A percentile compares a stretch with the other conserved stretches of the same genome.
Evolutionary conservation across 2,329 filamentous ascomycete genomes (phyloP).

Genomic region (Teratosphaeria viscida): DNA sequence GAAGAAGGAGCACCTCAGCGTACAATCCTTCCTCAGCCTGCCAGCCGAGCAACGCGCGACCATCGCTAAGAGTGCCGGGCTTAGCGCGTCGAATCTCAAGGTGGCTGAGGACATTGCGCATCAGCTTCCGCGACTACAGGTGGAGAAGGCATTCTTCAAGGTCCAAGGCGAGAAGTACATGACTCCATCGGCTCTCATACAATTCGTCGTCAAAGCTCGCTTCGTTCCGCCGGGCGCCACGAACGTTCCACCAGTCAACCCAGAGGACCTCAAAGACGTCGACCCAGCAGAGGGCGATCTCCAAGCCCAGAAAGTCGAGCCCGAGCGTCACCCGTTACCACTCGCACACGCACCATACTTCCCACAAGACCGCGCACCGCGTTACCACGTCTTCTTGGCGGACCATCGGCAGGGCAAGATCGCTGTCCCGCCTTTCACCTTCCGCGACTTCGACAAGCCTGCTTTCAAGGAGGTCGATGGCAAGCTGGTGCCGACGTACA

Average conservation of each 20-base stretch:
- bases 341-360: slow-evolving; percentile 88
- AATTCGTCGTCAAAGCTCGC: slow-evolving; percentile 88
- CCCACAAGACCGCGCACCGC: slow-evolving; percentile 75
- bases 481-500: slow-evolving; percentile 65
- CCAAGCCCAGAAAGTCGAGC: slow-evolving; percentile 61
- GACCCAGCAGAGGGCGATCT: slow-evolving; percentile 90
- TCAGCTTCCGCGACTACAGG: slow-evolving; percentile 71
- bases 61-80: slow-evolving; percentile 57
- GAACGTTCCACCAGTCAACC: slow-evolving; percentile 52
- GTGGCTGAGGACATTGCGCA: slow-evolving; percentile 65
- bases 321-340: slow-evolving; percentile 63
- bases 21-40: slow-evolving; percentile 83
- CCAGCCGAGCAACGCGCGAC: slow-evolving; percentile 65
- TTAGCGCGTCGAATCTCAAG: slow-evolving; percentile 67
- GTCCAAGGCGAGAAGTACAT: slow-evolving; percentile 89
- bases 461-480: slow-evolving; percentile 53
- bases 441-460: slow-evolving; percentile 81
- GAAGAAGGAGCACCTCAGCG: slow-evolving; percentile 55
- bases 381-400: slow-evolving; percentile 90
- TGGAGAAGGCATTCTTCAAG: slow-evolving; percentile 97
- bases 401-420: slow-evolving; percentile 93
- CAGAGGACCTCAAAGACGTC: slow-evolving; percentile 71
- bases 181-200: slow-evolving; percentile 83
- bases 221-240: slow-evolving; percentile 78
- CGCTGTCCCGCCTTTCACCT: slow-evolving; percentile 92